Percentiles rank a stretch among this genome's conserved stretches.
Evolutionary conservation across 768 basidiomycete genomes (phyloP).

Genomic region (Pilatotrama ljubarskyi): DNA sequence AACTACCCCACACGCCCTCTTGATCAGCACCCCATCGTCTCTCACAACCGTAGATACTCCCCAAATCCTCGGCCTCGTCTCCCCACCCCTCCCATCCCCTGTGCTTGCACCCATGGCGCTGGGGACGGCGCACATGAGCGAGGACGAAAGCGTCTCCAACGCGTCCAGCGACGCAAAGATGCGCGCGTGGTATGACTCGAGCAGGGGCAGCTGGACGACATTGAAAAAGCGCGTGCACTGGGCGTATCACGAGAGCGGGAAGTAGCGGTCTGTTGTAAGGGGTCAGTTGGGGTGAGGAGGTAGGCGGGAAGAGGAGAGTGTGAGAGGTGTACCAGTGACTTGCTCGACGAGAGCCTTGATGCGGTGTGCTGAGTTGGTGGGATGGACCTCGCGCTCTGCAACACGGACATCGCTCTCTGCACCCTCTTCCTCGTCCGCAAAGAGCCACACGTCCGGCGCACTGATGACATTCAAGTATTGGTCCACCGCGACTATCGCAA

Average conservation of each 20-base stretch:
- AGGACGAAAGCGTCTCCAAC: conserved; percentile 88
- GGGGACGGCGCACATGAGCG: conserved; percentile 87
- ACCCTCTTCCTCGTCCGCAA: conserved; percentile 61
- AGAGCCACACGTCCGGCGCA: conserved; percentile 81
- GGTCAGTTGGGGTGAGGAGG: not conserved
- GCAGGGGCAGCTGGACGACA: conserved; percentile 79
- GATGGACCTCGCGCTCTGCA: conserved; percentile 46
- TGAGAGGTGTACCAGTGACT: conserved; percentile 70
- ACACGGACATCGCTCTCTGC: conserved; percentile 44
- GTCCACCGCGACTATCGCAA: conserved; percentile 75
- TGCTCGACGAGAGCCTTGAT: conserved; percentile 88
- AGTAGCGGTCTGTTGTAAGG: conserved; percentile 83
- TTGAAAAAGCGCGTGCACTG: conserved; percentile 86
- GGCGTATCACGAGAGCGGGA: conserved; percentile 72
- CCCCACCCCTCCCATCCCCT: conserved; percentile 39
- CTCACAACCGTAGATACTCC: conserved; percentile 39
- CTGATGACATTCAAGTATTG: conserved; percentile 86
- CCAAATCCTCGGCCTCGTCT: conserved; percentile 76
- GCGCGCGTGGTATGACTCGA: conserved; percentile 75
- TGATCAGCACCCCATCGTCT: not conserved
- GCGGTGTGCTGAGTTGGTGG: conserved; percentile 82
- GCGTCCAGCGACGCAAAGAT: conserved; percentile 88
- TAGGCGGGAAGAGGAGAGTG: not conserved
- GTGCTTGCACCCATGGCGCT: conserved; percentile 75
- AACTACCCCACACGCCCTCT: conserved; percentile 60